phyloP scores from a whole-genome alignment of 352 stramenopile genomes.

The Phytophthora sojae region DNA sequence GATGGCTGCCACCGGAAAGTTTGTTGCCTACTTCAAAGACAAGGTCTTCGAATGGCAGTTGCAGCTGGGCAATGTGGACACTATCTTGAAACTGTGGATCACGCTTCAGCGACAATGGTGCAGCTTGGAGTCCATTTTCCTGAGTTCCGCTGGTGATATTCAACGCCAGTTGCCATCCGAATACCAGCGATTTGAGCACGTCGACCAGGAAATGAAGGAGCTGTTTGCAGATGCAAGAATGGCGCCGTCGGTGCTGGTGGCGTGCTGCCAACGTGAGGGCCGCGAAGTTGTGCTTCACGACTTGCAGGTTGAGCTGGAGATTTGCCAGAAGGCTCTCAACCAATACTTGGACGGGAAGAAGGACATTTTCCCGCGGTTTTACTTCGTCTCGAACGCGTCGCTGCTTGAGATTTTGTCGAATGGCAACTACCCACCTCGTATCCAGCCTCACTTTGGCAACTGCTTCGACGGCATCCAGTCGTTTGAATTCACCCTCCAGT shows the following conservation, averaged over 20 bases:
- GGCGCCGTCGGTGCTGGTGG: conserved; percentile 74
- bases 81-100: conserved; percentile 94
- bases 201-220: conserved; percentile 90
- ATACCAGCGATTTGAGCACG: conserved; percentile 88
- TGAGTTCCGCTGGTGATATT: conserved; percentile 93
- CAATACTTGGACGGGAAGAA: conserved; percentile 97
- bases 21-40: conserved; percentile 96
- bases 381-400: conserved; percentile 96
- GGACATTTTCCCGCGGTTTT: conserved; percentile 96
- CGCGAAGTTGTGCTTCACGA: conserved; percentile 83
- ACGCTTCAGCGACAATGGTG: conserved; percentile 92
- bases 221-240: conserved; percentile 69
- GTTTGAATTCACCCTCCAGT: conserved; percentile 69
- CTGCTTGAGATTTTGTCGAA: conserved; percentile 96
- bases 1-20: conserved; percentile 97
- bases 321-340: conserved; percentile 96
- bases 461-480: conserved; percentile 92
- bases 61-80: conserved; percentile 92
- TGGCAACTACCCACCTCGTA: conserved; percentile 86
- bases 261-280: conserved; percentile 79
- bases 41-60: conserved; percentile 96
- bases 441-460: conserved; percentile 91
- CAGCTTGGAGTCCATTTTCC: conserved; percentile 95
- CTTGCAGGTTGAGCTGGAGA: conserved; percentile 91
- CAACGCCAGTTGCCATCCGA: conserved; percentile 93